Evolutionary conservation across 441 rosid species (phyloP).

Genomic region (Populus hybrid): DNA sequence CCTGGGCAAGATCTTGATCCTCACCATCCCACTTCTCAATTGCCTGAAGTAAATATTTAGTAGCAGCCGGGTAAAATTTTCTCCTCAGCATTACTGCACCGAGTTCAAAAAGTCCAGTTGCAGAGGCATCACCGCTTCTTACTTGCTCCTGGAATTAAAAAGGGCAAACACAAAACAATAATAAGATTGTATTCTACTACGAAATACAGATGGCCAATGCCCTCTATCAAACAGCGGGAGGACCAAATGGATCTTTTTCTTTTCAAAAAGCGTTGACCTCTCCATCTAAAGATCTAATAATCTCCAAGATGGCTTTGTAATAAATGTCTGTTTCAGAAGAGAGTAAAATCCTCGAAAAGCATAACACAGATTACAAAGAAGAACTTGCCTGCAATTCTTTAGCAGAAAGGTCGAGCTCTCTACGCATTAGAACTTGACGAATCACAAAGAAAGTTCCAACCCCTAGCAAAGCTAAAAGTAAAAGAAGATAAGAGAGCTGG

Average conservation of each 20-base stretch:
- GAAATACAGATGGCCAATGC: not conserved
- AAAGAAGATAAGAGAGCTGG: conserved; percentile 82
- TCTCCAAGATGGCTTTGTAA: not conserved
- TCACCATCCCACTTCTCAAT: conserved; percentile 98
- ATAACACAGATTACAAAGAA: not conserved
- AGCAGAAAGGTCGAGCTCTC: conserved; percentile 98
- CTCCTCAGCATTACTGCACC: conserved; percentile 97
- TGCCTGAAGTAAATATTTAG: conserved; percentile 79
- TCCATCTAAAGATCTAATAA: not conserved
- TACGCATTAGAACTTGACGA: conserved; percentile 92
- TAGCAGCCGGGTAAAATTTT: conserved; percentile 91
- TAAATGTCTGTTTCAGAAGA: not conserved
- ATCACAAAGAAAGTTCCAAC: conserved; percentile 88
- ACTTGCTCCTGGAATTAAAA: conserved; percentile 77
- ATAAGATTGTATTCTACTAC: not conserved
- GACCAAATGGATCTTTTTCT: not conserved
- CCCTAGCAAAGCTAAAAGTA: conserved; percentile 79
- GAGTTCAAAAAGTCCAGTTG: conserved; percentile 89
- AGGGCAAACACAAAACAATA: not conserved
- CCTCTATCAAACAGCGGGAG: not conserved
- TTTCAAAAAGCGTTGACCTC: not conserved
- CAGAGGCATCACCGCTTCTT: conserved; percentile 97
- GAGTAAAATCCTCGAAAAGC: not conserved
- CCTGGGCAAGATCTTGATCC: conserved; percentile 99
- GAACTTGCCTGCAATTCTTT: conserved; percentile 80